Base-by-base conservation (phyloP, 768 basidiomycete species). In the Pisolithus marmoratus region DNA sequence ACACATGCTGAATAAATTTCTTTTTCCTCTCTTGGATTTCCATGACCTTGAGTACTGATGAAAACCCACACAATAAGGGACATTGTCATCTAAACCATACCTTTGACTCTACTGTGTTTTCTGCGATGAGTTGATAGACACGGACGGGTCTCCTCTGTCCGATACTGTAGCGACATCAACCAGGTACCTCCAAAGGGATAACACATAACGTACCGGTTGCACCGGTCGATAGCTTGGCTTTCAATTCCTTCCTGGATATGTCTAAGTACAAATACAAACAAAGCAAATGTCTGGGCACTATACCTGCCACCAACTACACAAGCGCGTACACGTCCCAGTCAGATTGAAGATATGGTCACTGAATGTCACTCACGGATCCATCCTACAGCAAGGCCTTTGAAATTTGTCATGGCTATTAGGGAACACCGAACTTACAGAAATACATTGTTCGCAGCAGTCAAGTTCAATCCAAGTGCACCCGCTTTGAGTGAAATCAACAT, bases 1-100 rank as follows among this genome's bases (percentile, higher is more conserved):
- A 14, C 56, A 87, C 90, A 70, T 91, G 81, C 60, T 87, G 76
- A 51, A 94, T 83, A 38, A 94, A 66, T 29, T 70, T 72, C 70
- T 91, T 92, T 72, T 94, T 94, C 61, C 78, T 78, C 53, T 89
- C 87, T 64, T 94, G 92, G 54, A 94, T 94, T 23, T 89, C 90
- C 41, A 94, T 74, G 40, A 87, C 83, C 82, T 79, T 36, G 61
- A 34, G 52, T 38, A 15, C 40, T 8, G n/a, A 40, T 34, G 27
- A 19, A 50, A 38, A n/a, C 23, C 27, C 8, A 53, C 20, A 38
- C 23, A 14, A 27, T 42, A 5, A 9, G 9, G 19, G 38, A 48
- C 22, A 45, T 41, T 45, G 48, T 24, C 3, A 34, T 34, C 27
- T 12, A n/a, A 14, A n/a, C 54, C 57, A 8, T 58, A 84, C 91